Base-by-base conservation (phyloP, 2,329 filamentous ascomycete species). In the Penicillium thymicola region DNA sequence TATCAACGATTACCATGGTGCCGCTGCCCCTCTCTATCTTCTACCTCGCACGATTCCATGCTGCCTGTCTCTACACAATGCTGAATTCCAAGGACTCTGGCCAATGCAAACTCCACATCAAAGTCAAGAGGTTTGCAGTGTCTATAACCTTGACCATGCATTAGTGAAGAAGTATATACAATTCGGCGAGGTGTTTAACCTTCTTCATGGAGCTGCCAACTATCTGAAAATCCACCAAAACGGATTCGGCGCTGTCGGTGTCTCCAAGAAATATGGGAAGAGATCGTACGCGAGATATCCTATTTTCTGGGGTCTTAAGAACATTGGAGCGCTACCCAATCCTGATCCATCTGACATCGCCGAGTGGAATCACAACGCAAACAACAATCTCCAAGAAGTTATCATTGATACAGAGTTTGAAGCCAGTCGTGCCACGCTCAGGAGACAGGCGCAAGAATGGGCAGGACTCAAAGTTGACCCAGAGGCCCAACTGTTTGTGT, bases 1-100 rank as follows among this genome's bases (percentile, higher is more conserved):
- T 66, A 85, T 86, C 69, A 87, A 87, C 70, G 84, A 85, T 67
- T 87, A 86, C 66, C 84, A 87, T 62, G 84, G 84, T 50, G 82
- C 83, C 2, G 70, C 84, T 13, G 86, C 85, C 38, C 85, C 85
- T 14, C 76, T 88, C 0, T 86, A 88, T 66, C 77, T 88, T 16
- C 77, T 88, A 2, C 85, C 86, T 1, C 72, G 81, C 59, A 85
- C 82, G 0, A 80, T 88, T 41, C 85, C 85, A 8, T 80, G 79
- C 60, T 85, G 83, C 64, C 72, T 88, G 6, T 87, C 85, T 2
- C 80, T 88, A 16, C 85, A 88, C 71, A 88, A 88, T 61, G 85
- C 85, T 49, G 85, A 88, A 60, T 88, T 88, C 68, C 85, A 88
- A 67, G 85, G 85, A 58, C 76, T 88, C 23, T 88, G 85, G 85